phyloP scores from a whole-genome alignment of 352 stramenopile genomes.

The Thalassiosira oceanica region DNA sequence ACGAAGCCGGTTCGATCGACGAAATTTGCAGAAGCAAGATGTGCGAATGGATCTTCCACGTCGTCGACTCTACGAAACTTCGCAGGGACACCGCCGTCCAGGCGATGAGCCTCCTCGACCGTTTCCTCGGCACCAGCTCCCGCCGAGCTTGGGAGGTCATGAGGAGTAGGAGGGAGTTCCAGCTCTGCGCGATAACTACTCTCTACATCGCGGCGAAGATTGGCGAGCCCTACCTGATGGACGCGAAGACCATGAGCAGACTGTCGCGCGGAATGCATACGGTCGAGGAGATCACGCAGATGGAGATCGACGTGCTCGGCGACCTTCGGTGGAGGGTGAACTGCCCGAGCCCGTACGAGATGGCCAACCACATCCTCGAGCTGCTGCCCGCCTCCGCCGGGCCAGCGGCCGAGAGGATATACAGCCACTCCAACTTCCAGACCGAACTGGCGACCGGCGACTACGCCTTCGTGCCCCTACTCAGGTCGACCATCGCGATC shows the following conservation, averaged over 20 bases:
- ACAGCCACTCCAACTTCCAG: constrained; percentile 34
- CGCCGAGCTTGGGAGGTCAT: constrained; percentile 8
- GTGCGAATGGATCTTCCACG: constrained; percentile 26
- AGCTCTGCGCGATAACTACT: constrained; percentile 70
- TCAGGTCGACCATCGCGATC: constrained; percentile 25
- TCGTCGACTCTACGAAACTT: constrained; percentile 15
- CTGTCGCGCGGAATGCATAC: constrained; percentile 62
- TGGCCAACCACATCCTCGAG: constrained; percentile 51
- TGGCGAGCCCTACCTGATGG: constrained; percentile 32
- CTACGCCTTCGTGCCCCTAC: constrained; percentile 31
- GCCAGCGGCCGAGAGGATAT: too few species aligned
- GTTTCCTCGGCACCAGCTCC: constrained; percentile 26
- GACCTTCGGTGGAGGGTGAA: constrained; percentile 64
- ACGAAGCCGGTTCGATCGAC: too few species aligned
- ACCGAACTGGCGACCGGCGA: constrained; percentile 29
- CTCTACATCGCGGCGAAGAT: constrained; percentile 76
- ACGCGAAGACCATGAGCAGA: constrained; percentile 41
- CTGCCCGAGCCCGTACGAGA: constrained; percentile 51
- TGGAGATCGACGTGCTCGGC: constrained; percentile 63
- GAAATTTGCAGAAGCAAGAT: constrained; percentile 18
- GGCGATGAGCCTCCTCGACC: constrained; percentile 43
- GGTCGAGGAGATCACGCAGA: constrained; percentile 51
- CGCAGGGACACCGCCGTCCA: constrained; percentile 28
- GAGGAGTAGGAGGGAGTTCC: constrained; percentile 42
- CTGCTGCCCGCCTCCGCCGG: constrained; percentile 52